These are phyloP conservation scores for Dalechampia spathulata DNA, from an alignment of 441 rosid species.

Conservation along the genomic window DNA sequence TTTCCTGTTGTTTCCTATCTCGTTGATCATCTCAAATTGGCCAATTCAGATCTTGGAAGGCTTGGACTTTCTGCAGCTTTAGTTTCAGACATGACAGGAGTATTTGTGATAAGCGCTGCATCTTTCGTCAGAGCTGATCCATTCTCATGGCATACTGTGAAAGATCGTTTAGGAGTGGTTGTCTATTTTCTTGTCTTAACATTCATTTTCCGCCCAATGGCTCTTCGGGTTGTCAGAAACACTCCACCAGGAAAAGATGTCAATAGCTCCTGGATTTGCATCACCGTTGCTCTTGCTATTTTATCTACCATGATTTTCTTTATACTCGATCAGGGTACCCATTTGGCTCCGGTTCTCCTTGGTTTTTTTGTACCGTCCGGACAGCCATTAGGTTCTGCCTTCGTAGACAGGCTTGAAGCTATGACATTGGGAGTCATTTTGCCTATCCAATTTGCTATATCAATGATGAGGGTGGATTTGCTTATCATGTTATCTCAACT, in stretches of 20 bases:
- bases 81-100: slow-evolving; percentile 12
- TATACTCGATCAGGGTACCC: too few species aligned
- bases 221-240: slow-evolving; percentile 27
- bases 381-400: slow-evolving; percentile 1
- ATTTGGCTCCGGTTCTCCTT: slow-evolving; percentile 9
- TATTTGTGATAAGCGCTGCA: too few species aligned
- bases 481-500: not conserved
- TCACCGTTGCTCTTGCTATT: too few species aligned
- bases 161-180: not conserved
- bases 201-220: slow-evolving; percentile 22
- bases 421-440: not conserved
- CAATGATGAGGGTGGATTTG: slow-evolving; percentile 3
- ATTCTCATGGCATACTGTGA: too few species aligned
- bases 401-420: not conserved
- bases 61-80: slow-evolving; percentile 32
- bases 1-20: not conserved
- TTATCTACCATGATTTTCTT: too few species aligned
- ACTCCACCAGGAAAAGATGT: slow-evolving; percentile 41
- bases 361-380: not conserved
- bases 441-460: not conserved
- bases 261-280: too few species aligned
- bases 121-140: too few species aligned
- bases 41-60: slow-evolving; percentile 57
- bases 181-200: not conserved
- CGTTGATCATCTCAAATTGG: slow-evolving; percentile 21